A percentile compares a stretch with the other conserved stretches of the same genome.
Evolutionary conservation across 2,329 filamentous ascomycete genomes (phyloP).

Genomic region (Diatrype stigma): DNA sequence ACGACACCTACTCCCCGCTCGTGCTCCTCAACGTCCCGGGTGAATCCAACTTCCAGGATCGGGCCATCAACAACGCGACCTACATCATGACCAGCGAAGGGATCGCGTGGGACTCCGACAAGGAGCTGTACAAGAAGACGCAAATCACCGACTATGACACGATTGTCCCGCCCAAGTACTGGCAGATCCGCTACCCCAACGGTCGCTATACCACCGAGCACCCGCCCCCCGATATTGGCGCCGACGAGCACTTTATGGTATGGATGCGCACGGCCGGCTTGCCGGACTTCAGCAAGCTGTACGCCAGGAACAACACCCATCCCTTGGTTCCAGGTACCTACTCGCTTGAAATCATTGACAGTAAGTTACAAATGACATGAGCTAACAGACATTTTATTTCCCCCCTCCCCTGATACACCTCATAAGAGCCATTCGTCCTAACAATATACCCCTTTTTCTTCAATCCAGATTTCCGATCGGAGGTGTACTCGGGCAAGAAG

Average conservation of each 20-base stretch:
- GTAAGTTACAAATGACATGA: constrained; percentile 49
- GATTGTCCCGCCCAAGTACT: constrained; percentile 82
- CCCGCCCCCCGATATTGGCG: constrained; percentile 66
- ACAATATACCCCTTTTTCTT: not conserved
- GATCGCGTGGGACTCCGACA: constrained; percentile 86
- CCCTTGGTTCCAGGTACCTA: constrained; percentile 70
- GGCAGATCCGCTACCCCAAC: constrained; percentile 65
- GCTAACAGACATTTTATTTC: no score
- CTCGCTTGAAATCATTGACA: constrained; percentile 68
- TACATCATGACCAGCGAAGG: constrained; percentile 74
- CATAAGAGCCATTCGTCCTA: no score
- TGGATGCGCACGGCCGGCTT: constrained; percentile 98
- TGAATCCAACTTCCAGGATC: constrained; percentile 21
- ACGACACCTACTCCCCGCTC: constrained; percentile 77
- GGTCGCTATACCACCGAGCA: constrained; percentile 63
- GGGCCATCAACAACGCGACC: constrained; percentile 31
- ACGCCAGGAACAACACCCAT: constrained; percentile 71
- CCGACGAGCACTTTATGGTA: constrained; percentile 85
- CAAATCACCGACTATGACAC: constrained; percentile 54
- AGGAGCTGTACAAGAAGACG: constrained; percentile 70
- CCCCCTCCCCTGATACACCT: no score
- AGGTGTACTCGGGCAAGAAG: constrained; percentile 79
- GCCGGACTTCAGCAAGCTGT: constrained; percentile 91
- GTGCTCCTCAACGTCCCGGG: constrained; percentile 50
- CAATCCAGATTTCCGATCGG: constrained; percentile 74